A percentile compares a stretch with the other conserved stretches of the same genome.
These are phyloP conservation scores for Hericium rajendrae DNA, from an alignment of 768 basidiomycete species.

Conservation along the genomic window DNA sequence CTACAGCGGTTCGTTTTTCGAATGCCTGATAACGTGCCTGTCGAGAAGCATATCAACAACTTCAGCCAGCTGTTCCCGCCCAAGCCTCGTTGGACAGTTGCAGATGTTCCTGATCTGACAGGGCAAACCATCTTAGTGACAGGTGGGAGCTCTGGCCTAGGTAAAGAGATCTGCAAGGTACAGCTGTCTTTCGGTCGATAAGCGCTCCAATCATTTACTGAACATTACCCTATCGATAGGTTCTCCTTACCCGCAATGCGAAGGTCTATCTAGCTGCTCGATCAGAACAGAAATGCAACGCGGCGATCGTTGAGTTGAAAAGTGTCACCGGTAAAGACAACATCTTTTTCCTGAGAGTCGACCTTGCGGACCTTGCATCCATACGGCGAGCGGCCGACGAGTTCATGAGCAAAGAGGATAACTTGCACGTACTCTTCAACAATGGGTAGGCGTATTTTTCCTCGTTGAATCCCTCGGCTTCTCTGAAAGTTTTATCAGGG, in stretches of 20 bases:
- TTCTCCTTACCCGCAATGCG: constrained; percentile 4
- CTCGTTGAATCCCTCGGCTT: too few relatives aligned
- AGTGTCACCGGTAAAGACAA: constrained; percentile 2
- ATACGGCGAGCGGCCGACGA: neutral
- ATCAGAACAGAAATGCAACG: neutral
- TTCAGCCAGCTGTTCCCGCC: constrained; percentile 6
- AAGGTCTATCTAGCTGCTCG: constrained; percentile 8
- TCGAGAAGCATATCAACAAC: neutral
- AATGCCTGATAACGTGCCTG: too few relatives aligned
- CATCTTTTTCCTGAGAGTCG: constrained; percentile 2
- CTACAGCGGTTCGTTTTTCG: too few relatives aligned
- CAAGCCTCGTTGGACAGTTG: neutral
- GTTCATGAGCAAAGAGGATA: neutral
- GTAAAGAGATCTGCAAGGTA: neutral
- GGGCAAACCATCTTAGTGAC: neutral
- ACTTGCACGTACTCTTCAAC: constrained; percentile 18
- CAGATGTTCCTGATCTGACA: neutral
- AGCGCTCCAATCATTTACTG: neutral
- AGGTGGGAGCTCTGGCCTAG: neutral
- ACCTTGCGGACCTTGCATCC: neutral
- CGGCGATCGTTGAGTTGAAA: constrained; percentile 5
- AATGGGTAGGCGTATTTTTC: neutral
- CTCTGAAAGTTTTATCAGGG: neutral
- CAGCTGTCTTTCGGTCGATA: neutral
- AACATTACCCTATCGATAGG: neutral